These are phyloP conservation scores for Yarrowia porcina DNA, from an alignment of 805 yeast species.

Conservation along the genomic window DNA sequence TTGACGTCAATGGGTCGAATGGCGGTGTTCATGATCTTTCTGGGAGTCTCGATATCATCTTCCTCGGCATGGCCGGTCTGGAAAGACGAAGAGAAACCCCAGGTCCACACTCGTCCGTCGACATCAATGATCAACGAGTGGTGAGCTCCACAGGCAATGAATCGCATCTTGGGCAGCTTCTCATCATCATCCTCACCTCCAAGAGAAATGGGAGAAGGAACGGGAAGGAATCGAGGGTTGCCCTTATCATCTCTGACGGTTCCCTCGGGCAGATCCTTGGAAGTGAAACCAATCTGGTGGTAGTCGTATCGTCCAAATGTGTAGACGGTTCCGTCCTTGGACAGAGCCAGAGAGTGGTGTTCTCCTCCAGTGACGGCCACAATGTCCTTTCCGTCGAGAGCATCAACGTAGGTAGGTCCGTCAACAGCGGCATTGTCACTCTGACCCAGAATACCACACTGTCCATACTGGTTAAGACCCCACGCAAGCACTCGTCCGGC, in stretches of 20 bases:
- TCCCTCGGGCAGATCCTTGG: constrained; percentile 59
- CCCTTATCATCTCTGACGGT: constrained; percentile 78
- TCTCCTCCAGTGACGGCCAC: constrained; percentile 83
- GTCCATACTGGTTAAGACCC: constrained; percentile 98
- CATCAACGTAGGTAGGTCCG: constrained; percentile 70
- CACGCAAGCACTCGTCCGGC: constrained; percentile 74
- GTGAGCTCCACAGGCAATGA: constrained; percentile 82
- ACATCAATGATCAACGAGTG: constrained; percentile 83
- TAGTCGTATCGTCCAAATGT: constrained; percentile 91
- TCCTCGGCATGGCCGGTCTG: constrained; percentile 96
- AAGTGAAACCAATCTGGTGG: constrained; percentile 83
- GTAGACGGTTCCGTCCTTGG: constrained; percentile 68
- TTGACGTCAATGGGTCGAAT: constrained; percentile 72
- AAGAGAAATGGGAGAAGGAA: constrained; percentile 64
- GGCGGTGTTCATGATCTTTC: constrained; percentile 90
- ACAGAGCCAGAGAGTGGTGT: constrained; percentile 82
- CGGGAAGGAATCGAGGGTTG: constrained; percentile 71
- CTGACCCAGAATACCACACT: constrained; percentile 78
- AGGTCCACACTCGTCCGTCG: constrained; percentile 82
- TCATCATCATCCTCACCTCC: constrained; percentile 31
- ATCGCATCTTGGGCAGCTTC: constrained; percentile 52
- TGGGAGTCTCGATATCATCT: constrained; percentile 81
- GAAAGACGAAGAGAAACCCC: constrained; percentile 98
- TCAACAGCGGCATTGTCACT: constrained; percentile 67
- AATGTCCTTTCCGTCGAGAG: constrained; percentile 57